Percentiles rank a stretch among this genome's conserved stretches.
These are phyloP conservation scores for Populus nigra DNA, from an alignment of 345 rosid genomes.

Conservation along the genomic window DNA sequence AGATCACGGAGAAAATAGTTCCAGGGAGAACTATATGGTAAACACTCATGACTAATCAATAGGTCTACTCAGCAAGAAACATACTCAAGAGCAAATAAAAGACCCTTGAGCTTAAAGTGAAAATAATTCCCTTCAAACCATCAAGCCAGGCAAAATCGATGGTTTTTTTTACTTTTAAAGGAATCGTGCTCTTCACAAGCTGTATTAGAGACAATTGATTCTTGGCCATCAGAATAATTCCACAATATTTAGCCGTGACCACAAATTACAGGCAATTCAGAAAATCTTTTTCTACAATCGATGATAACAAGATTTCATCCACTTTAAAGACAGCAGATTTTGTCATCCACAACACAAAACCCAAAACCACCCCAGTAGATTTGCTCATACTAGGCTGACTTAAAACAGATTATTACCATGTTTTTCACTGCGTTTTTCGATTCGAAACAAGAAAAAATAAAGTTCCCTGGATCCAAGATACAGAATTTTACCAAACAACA, in stretches of 20 bases:
- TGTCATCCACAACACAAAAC: background rate
- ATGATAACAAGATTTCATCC: background rate
- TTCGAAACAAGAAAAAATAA: background rate
- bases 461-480: background rate
- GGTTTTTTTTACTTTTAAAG: too few relatives aligned
- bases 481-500: background rate
- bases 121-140: background rate
- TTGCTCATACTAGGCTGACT: background rate
- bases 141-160: background rate
- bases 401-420: background rate
- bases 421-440: background rate
- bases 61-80: background rate
- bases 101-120: background rate
- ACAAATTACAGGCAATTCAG: background rate
- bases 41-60: too few relatives aligned
- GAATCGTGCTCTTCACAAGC: background rate
- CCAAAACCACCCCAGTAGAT: background rate
- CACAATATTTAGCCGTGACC: background rate
- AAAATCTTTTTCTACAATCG: background rate
- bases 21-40: too few relatives aligned
- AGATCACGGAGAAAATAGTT: background rate
- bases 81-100: background rate
- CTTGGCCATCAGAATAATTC: background rate
- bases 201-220: background rate
- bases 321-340: background rate